Base-by-base conservation (phyloP, 768 basidiomycete genomes). In the Boletus rubroflammeus region DNA sequence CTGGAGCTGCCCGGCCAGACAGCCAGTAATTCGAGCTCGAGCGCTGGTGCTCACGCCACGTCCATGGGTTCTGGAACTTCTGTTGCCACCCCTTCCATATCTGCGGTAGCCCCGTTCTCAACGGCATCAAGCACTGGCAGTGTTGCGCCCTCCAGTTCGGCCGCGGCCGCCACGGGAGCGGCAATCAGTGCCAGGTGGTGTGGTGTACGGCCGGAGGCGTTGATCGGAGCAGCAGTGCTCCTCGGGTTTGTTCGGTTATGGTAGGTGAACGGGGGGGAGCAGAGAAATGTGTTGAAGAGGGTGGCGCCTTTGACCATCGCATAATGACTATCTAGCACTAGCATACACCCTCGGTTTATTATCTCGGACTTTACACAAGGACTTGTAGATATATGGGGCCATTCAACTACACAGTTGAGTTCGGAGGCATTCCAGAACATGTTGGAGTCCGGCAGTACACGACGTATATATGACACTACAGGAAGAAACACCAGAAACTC, bases 1-100 rank as follows among this genome's bases (percentile, higher is more conserved):
- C n/a, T 65, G 29, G 63, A 57, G n/a, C 25, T 70, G 0, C 69
- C 69, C 0, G 69, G 69, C 8, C 68, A 70, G 56, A 49, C 53
- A 3, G 50, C 59, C 10, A 61, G 53, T 39, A 49, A 45, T 28
- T 54, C 62, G 25, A 60, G n/a, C n/a, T 56, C 62, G 19, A 56
- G 29, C 5, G 13, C 53, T 7, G n/a, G 13, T 29, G 36, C 31
- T 5, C 44, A 32, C 6, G 19, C 51, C 17, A 35, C 47, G 5
- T 23, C 52, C 3, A 59, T 51, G 2, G 51, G 50, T n/a, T n/a
- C n/a, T n/a, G n/a, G n/a, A n/a, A n/a, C n/a, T 23, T 15, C 45
- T 15, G 31, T 6, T 13, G 23, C 32, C 32, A 13, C 7, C 3
- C 11, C 28, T 25, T 28, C 32, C 8, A 10, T 35, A 10, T 19